These are phyloP conservation scores for Hypoxylon sp. DNA, from an alignment of 2,329 filamentous ascomycete species.

Conservation along the genomic window DNA sequence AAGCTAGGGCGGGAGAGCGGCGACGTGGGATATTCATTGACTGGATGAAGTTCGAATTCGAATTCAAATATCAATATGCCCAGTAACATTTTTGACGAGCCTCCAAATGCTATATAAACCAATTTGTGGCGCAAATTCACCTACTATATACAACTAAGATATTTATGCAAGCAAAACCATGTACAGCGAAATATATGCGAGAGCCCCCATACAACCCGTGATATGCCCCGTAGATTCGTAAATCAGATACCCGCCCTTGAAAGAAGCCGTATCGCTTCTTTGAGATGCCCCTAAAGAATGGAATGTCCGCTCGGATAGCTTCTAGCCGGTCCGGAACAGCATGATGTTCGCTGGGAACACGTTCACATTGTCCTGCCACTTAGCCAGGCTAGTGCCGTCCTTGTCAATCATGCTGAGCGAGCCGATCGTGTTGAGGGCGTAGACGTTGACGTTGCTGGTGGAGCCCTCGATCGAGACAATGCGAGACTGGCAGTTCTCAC, in stretches of 20 bases:
- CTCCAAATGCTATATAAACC: conserved; percentile 2
- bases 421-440: conserved; percentile 65
- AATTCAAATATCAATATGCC: not conserved
- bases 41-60: conserved; percentile 60
- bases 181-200: conserved; percentile 40
- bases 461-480: conserved; percentile 59
- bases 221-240: conserved; percentile 22
- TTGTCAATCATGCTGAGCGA: conserved; percentile 57
- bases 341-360: conserved; percentile 54
- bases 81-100: conserved; percentile 26
- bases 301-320: not conserved
- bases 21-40: conserved; percentile 75
- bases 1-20: conserved; percentile 72
- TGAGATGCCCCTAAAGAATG: not conserved
- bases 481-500: conserved; percentile 59
- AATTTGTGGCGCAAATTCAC: conserved; percentile 21
- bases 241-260: conserved; percentile 6
- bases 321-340: conserved; percentile 51
- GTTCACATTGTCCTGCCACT: conserved; percentile 54
- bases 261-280: not conserved
- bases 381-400: conserved; percentile 53
- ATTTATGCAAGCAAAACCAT: conserved; percentile 35
- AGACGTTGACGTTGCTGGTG: conserved; percentile 57
- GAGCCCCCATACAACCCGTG: conserved; percentile 13
- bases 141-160: conserved; percentile 44